Evolutionary conservation across 345 rosid genomes (phyloP).

Genomic region (Chamaenerion angustifolium): DNA sequence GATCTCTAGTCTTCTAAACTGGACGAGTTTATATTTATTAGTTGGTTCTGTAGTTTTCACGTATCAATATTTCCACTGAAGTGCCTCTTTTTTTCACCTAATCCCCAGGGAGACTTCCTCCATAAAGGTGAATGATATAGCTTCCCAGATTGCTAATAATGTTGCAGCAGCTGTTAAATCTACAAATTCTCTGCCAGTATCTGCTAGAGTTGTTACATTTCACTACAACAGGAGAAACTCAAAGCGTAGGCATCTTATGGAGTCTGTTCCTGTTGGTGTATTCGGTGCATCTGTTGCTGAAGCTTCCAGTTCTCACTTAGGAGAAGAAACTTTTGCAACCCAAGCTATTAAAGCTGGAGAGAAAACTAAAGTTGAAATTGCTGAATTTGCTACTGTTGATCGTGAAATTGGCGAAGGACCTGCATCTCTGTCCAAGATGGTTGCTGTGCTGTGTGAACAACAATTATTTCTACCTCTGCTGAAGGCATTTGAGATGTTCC

Average conservation of each 20-base stretch:
- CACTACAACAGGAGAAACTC: constrained; percentile 76
- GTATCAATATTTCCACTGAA: not conserved
- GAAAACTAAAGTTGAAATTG: constrained; percentile 26
- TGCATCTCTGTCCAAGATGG: constrained; percentile 70
- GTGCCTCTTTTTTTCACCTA: not conserved
- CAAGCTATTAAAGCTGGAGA: constrained; percentile 29
- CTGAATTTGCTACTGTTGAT: constrained; percentile 24
- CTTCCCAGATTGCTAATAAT: constrained; percentile 73
- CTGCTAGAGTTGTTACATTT: constrained; percentile 41
- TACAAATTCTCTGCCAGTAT: constrained; percentile 49
- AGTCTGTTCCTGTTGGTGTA: constrained; percentile 26
- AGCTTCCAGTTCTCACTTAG: constrained; percentile 18
- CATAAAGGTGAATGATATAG: constrained; percentile 85
- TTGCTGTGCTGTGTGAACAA: constrained; percentile 93
- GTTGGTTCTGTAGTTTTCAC: constrained; percentile 3
- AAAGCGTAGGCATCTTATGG: constrained; percentile 82
- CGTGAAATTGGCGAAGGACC: constrained; percentile 51
- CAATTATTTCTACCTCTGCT: constrained; percentile 78
- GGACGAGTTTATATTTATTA: not conserved
- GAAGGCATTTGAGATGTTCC: constrained; percentile 95
- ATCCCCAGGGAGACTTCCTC: constrained; percentile 83
- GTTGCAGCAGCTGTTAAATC: constrained; percentile 75
- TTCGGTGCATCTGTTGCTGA: constrained; percentile 20
- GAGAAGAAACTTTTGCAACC: constrained; percentile 16
- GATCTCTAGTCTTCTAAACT: not conserved